phyloP scores from a whole-genome alignment of 805 yeast species.

The Ogataea parapolymorpha region DNA sequence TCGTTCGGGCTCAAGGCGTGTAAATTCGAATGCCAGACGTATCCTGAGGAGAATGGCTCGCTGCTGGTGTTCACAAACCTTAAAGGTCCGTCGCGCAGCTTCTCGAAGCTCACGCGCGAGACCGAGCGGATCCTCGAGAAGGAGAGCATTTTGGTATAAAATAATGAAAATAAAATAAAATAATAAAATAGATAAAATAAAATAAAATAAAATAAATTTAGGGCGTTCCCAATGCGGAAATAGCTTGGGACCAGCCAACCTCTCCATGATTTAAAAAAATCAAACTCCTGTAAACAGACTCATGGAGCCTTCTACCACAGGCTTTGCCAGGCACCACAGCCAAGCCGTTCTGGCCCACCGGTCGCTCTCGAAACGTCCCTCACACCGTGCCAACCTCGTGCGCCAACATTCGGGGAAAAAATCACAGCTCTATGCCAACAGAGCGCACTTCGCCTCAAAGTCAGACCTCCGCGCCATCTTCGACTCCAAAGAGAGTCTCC shows the following conservation, averaged over 20 bases:
- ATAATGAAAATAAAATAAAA: background rate
- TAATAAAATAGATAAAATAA: background rate
- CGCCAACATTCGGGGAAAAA: conserved; percentile 3
- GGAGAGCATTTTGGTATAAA: conserved; percentile 52
- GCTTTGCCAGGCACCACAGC: conserved; percentile 1
- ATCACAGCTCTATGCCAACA: background rate
- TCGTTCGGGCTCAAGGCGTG: conserved; percentile 62
- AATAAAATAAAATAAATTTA: background rate
- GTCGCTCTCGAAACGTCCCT: background rate
- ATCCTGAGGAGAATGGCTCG: conserved; percentile 36
- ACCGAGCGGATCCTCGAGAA: conserved; percentile 61
- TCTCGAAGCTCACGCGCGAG: conserved; percentile 57
- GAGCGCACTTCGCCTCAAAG: conserved; percentile 1
- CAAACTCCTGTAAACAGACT: background rate
- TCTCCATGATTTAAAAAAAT: background rate
- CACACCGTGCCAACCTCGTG: conserved; percentile 3
- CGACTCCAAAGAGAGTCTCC: conserved; percentile 13
- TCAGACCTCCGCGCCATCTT: conserved; percentile 14
- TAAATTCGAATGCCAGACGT: conserved; percentile 54
- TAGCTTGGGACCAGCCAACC: conserved; percentile 13
- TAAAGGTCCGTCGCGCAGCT: conserved; percentile 63
- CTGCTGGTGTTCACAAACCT: conserved; percentile 57
- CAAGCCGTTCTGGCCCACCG: conserved; percentile 2
- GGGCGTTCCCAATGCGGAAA: conserved; percentile 15
- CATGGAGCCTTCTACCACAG: conserved; percentile 6